These are phyloP conservation scores for Schrenkiella parvula DNA, from an alignment of 345 rosid genomes.

Conservation along the genomic window DNA sequence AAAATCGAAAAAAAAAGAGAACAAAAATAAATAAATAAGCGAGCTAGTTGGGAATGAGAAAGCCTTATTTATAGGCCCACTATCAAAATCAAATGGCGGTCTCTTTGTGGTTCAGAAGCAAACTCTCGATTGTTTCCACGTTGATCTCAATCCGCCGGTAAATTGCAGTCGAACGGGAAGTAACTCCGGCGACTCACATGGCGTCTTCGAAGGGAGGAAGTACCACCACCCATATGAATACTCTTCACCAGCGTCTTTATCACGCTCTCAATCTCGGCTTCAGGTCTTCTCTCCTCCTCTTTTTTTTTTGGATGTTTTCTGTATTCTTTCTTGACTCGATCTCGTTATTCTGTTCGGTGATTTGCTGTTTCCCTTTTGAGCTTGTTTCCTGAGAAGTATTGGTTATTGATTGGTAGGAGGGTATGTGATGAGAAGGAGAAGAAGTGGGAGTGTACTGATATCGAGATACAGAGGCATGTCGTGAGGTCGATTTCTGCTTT, in stretches of 20 bases:
- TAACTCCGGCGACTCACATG: conserved; percentile 27
- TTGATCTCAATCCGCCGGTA: background rate
- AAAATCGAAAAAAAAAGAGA: no score
- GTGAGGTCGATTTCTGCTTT: conserved; percentile 68
- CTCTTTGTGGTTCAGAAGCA: background rate
- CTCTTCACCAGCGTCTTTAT: conserved; percentile 33
- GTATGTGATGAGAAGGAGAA: conserved; percentile 41
- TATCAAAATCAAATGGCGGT: conserved; percentile 4
- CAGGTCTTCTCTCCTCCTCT: conserved; percentile 21
- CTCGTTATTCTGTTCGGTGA: background rate
- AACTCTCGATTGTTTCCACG: background rate
- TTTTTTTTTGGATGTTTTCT: no score
- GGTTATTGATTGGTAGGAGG: conserved; percentile 27
- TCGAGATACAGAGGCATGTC: conserved; percentile 71
- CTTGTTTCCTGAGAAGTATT: background rate
- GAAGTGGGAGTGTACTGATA: conserved; percentile 70
- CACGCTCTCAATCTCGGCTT: conserved; percentile 37
- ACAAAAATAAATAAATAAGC: no score
- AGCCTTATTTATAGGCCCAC: conserved; percentile 22
- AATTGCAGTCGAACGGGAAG: background rate
- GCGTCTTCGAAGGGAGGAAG: conserved; percentile 27
- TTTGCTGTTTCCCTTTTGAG: background rate
- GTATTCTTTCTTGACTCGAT: background rate
- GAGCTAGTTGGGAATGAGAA: background rate
- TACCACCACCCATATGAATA: conserved; percentile 17